Percentiles rank a stretch among this genome's conserved stretches.
Conservation (phyloP, 148 eudicot genomes). For the Salicornia ramosissima region DNA sequence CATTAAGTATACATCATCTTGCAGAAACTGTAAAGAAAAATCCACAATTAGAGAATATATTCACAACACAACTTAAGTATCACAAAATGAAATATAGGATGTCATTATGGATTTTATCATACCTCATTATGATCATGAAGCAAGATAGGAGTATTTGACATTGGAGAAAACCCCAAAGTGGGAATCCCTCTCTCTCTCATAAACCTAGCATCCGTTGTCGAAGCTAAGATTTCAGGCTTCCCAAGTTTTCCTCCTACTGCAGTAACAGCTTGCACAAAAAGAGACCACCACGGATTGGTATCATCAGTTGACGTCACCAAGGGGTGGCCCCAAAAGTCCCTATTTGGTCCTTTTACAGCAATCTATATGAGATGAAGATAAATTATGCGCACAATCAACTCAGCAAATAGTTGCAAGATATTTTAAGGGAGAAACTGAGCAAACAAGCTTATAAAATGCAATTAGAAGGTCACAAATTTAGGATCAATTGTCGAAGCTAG, state of each 20-base stretch:
- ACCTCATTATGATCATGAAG: slow-evolving; percentile 98
- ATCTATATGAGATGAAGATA: slow-evolving; percentile 36
- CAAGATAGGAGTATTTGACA: slow-evolving; percentile 86
- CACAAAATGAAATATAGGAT: neutral
- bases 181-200: slow-evolving; percentile 75
- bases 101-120: neutral
- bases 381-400: neutral
- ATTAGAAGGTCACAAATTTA: too few species aligned
- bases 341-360: slow-evolving; percentile 50
- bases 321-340: slow-evolving; percentile 70
- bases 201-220: slow-evolving; percentile 50
- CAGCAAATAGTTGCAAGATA: neutral
- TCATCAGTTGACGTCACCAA: slow-evolving; percentile 62
- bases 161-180: slow-evolving; percentile 86
- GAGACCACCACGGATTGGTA: slow-evolving; percentile 89
- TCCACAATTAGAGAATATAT: neutral
- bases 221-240: slow-evolving; percentile 77
- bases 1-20: slow-evolving; percentile 54
- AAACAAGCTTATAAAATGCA: neutral
- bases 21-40: slow-evolving; percentile 46
- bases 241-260: slow-evolving; percentile 72
- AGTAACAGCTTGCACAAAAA: slow-evolving; percentile 57
- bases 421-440: neutral
- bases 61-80: neutral
- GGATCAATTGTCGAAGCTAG: too few species aligned